Conservation (phyloP, 192 early-diverging fungal species). For the Linnemannia elongata region DNA sequence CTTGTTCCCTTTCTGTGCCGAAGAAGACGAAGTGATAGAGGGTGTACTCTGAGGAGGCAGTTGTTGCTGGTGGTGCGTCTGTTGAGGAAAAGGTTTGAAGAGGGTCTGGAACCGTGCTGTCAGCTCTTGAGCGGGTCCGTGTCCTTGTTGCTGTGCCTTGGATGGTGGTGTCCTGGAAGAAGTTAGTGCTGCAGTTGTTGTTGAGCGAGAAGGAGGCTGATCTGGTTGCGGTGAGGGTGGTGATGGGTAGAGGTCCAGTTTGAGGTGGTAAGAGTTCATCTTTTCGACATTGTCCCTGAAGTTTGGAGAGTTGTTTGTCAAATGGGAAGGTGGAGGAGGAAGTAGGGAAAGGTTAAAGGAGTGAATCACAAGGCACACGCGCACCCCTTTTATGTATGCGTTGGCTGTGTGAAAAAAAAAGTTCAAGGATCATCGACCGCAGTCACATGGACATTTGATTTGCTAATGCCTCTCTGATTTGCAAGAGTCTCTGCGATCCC, state of each 20-base stretch:
- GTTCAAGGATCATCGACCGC: background rate
- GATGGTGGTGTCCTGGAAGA: background rate
- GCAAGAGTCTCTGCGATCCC: no score
- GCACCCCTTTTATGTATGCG: no score
- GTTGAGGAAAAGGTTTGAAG: constrained; percentile 34
- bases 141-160: constrained; percentile 1
- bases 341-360: background rate
- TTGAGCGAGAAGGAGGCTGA: background rate
- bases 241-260: constrained; percentile 48
- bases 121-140: background rate
- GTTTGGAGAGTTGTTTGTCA: no score
- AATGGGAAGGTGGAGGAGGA: background rate
- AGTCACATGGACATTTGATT: background rate
- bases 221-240: background rate
- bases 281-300: constrained; percentile 28
- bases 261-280: constrained; percentile 60
- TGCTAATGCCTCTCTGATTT: no score
- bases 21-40: no score
- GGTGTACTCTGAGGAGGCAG: no score
- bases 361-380: background rate
- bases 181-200: constrained; percentile 8
- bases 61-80: background rate
- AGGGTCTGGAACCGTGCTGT: constrained; percentile 14
- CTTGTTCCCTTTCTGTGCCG: no score
- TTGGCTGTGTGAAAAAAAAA: no score